phyloP scores from a whole-genome alignment of 2,329 filamentous ascomycete species.

The Colletotrichum chrysophilum region DNA sequence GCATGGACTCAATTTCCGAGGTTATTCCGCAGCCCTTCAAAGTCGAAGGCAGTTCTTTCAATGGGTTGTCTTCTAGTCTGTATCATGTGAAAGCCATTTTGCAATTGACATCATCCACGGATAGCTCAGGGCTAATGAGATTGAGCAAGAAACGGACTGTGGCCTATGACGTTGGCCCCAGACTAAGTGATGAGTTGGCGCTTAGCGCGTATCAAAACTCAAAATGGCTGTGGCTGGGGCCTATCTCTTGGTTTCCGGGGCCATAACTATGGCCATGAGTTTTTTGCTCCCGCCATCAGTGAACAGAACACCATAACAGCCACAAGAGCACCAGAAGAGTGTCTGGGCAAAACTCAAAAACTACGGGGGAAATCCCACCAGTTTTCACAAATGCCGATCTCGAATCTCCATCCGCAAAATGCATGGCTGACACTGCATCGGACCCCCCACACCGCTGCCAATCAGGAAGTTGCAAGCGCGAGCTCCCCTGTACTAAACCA shows the following conservation, averaged over 20 bases:
- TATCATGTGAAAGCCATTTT: not conserved
- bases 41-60: not conserved
- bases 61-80: not conserved
- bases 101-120: not conserved
- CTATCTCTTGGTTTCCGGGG: not conserved
- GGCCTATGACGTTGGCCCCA: not conserved
- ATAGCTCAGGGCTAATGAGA: not conserved
- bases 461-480: not conserved
- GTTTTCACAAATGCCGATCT: not conserved
- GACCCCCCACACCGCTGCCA: not conserved
- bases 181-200: not conserved
- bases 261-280: not conserved
- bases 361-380: not conserved
- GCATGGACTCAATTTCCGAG: not conserved
- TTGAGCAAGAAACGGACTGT: not conserved
- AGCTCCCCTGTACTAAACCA: not conserved
- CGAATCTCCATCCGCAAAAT: not conserved
- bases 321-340: not conserved
- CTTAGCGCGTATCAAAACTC: not conserved
- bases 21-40: not conserved
- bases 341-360: not conserved
- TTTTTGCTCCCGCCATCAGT: not conserved
- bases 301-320: not conserved
- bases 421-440: not conserved
- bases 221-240: not conserved